A percentile compares a stretch with the other conserved stretches of the same genome.
Conservation (phyloP, 2,329 filamentous ascomycete genomes). For the Trichophyton benhamiae region DNA sequence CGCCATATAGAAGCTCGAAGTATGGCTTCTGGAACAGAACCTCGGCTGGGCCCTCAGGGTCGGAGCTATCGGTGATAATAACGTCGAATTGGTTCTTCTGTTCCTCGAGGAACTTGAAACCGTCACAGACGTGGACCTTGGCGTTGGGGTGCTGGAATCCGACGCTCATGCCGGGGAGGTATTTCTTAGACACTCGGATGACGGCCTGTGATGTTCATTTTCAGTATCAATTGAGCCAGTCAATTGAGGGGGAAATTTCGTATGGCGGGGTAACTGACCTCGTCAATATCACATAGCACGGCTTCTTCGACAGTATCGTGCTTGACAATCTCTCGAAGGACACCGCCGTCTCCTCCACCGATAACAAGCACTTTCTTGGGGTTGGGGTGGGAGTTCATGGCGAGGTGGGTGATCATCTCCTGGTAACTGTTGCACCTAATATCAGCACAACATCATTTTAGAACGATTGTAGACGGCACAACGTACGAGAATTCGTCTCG, state of each 20-base stretch:
- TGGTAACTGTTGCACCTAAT: slow-evolving; percentile 52
- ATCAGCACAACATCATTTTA: background rate
- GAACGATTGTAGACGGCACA: slow-evolving; percentile 15
- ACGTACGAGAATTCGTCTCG: slow-evolving; percentile 83
- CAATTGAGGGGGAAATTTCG: background rate
- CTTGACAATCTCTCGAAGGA: slow-evolving; percentile 97
- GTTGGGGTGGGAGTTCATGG: slow-evolving; percentile 96
- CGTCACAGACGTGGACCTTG: slow-evolving; percentile 85
- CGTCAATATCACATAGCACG: slow-evolving; percentile 94
- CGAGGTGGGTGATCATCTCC: slow-evolving; percentile 99
- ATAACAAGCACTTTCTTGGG: slow-evolving; percentile 98
- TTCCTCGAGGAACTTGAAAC: slow-evolving; percentile 96
- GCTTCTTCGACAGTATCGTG: slow-evolving; percentile 95
- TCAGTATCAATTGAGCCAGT: background rate
- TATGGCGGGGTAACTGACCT: slow-evolving; percentile 40
- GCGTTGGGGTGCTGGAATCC: slow-evolving; percentile 91
- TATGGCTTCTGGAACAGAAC: slow-evolving; percentile 97
- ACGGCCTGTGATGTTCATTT: slow-evolving; percentile 51
- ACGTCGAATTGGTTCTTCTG: slow-evolving; percentile 97
- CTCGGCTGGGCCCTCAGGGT: slow-evolving; percentile 94
- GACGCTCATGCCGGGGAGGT: slow-evolving; percentile 83
- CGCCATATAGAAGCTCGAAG: slow-evolving; percentile 84
- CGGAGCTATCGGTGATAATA: slow-evolving; percentile 97
- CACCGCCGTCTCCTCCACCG: slow-evolving; percentile 91
- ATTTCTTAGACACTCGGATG: slow-evolving; percentile 96